Percentiles rank a stretch among this genome's conserved stretches.
Conservation (phyloP, 2,329 filamentous ascomycete genomes). For the Sarocladium kiliense region DNA sequence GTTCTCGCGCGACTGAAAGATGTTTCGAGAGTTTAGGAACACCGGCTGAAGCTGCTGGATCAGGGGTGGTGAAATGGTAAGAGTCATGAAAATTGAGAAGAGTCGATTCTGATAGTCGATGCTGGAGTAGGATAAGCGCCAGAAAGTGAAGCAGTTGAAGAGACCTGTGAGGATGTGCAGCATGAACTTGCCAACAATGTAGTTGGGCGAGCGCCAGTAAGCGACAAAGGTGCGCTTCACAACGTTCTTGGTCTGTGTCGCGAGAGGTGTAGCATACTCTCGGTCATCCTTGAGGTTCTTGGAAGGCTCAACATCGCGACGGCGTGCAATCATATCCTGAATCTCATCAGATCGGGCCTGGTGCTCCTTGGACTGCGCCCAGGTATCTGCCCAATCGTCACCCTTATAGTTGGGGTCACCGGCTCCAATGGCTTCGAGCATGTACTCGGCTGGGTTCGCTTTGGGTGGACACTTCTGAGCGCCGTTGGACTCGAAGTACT, state of each 20-base stretch:
- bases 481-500: constrained; percentile 48
- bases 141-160: constrained; percentile 70
- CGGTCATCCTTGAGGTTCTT: constrained; percentile 42
- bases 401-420: constrained; percentile 55
- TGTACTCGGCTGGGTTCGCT: constrained; percentile 50
- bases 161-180: constrained; percentile 58
- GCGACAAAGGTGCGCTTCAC: constrained; percentile 54
- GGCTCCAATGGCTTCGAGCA: constrained; percentile 55
- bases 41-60: constrained; percentile 74
- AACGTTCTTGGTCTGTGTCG: constrained; percentile 47
- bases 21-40: constrained; percentile 58
- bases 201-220: constrained; percentile 62
- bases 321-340: constrained; percentile 41
- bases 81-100: constrained; percentile 72
- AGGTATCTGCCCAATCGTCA: constrained; percentile 59
- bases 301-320: constrained; percentile 32
- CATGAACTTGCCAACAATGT: constrained; percentile 57
- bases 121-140: constrained; percentile 48
- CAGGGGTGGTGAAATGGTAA: constrained; percentile 68
- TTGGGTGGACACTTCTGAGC: constrained; percentile 39
- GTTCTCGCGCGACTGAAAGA: constrained; percentile 68
- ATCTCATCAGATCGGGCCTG: constrained; percentile 44
- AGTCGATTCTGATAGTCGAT: constrained; percentile 66
- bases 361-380: constrained; percentile 48
- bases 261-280: constrained; percentile 59